Evolutionary conservation across 441 rosid genomes (phyloP), one percentile per base, ranked within the genome.

Genomic region (Pelargonium fulgidum): DNA sequence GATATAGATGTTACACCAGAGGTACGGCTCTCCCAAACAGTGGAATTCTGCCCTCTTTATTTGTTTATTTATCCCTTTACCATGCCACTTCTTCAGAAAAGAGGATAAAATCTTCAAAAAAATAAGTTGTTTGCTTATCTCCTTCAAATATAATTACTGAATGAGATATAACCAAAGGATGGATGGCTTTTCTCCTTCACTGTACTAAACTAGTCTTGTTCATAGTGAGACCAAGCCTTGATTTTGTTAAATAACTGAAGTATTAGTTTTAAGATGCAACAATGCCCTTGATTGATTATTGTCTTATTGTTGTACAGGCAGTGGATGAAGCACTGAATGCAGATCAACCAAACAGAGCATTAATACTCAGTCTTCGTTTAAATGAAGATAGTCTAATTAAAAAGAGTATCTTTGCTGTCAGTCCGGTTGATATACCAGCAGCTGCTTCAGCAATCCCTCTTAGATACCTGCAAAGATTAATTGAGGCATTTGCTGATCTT

Each of bases 1-100:
- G 99, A 89, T 83, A 90, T 94, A 20, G 97, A 92, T 69, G 98
- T 94, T 64, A 94, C 99, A 64, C 97, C 98, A 50, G 93, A 92
- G 90, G 99, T 94, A 82, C 73, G 65, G 70, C 33, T 67, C 14
- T 26, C 13, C 20, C 3, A 2, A 16, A 62, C 67, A 2, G 19
- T 19, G 17, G 14, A 36, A 16, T 56, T 10, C 26, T 2, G 14
- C 2, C 9, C 3, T 29, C 4, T 29, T 29, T 29, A 26, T 22
- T 22, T 22, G 24, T 22, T 22, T 22, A 22, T 22, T 22, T 22
- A 22, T 22, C 24, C 24, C 24, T 22, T 22, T 22, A 22, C 24
- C 24, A 22, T 22, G 24, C 24, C 24, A 22, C 24, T 22, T 22
- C 24, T 22, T 22, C 24, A 22, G 24, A 22, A 22, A 22, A 22